phyloP scores from a whole-genome alignment of 2,329 filamentous ascomycete species.

The Pyricularia sp. region DNA sequence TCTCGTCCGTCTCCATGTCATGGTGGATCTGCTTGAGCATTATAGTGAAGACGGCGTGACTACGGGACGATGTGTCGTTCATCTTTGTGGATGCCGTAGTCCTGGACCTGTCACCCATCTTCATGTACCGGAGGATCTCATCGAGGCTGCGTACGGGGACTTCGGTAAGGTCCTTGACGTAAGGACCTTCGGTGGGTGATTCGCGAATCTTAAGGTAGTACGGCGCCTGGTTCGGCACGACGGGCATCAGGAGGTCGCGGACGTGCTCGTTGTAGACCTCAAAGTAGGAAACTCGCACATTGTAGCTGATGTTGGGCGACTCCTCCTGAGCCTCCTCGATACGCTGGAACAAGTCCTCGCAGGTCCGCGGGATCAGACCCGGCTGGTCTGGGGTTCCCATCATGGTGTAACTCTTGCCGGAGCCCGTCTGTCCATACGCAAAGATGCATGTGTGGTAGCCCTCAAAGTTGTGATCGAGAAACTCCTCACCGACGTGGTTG shows the following conservation, averaged over 20 bases:
- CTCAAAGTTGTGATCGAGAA: slow-evolving; percentile 98
- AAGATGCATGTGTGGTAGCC: slow-evolving; percentile 99
- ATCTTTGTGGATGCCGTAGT: slow-evolving; percentile 98
- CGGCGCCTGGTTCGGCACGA: slow-evolving; percentile 59
- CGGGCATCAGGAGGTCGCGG: slow-evolving; percentile 78
- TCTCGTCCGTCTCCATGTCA: slow-evolving; percentile 95
- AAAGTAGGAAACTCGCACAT: slow-evolving; percentile 95
- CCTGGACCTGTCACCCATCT: slow-evolving; percentile 96
- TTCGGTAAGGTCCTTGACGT: slow-evolving; percentile 93
- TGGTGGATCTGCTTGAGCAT: slow-evolving; percentile 93
- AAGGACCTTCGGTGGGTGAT: slow-evolving; percentile 88
- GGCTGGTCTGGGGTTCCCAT: slow-evolving; percentile 85
- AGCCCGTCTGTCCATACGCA: slow-evolving; percentile 95
- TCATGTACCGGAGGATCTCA: slow-evolving; percentile 97
- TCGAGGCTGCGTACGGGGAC: slow-evolving; percentile 86
- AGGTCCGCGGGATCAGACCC: slow-evolving; percentile 89
- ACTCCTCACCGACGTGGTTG: slow-evolving; percentile 88
- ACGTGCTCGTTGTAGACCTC: slow-evolving; percentile 99
- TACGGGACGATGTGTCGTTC: slow-evolving; percentile 98
- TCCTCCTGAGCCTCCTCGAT: slow-evolving; percentile 72
- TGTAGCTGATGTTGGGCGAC: slow-evolving; percentile 88
- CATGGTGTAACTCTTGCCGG: slow-evolving; percentile 96
- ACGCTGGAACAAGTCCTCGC: slow-evolving; percentile 89
- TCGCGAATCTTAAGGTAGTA: slow-evolving; percentile 97
- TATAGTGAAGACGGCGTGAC: slow-evolving; percentile 94